phyloP scores from a whole-genome alignment of 176 grass and related monocot species.

The Oryza officinalis region DNA sequence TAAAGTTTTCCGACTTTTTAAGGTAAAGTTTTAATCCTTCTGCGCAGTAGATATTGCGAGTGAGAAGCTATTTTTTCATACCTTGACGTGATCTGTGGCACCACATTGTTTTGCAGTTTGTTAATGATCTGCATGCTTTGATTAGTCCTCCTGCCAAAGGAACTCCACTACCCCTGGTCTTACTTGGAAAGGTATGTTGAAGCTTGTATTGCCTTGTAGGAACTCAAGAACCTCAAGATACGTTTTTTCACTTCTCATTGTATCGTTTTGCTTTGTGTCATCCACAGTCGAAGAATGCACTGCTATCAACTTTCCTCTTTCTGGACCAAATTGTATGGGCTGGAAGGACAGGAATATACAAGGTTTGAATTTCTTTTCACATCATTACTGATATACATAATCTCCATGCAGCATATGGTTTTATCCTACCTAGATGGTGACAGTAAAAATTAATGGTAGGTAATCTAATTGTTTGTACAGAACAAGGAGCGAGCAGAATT shows the following conservation, averaged over 20 bases:
- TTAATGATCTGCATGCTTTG: slow-evolving; percentile 82
- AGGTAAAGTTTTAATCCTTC: slow-evolving; percentile 42
- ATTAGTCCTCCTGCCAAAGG: slow-evolving; percentile 76
- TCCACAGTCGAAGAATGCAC: slow-evolving; percentile 84
- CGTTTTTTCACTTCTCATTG: not conserved
- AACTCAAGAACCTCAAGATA: not conserved
- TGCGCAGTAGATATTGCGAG: not conserved
- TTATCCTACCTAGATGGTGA: not conserved
- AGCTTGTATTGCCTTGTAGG: not conserved
- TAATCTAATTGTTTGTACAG: slow-evolving; percentile 32
- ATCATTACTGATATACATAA: not conserved
- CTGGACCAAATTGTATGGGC: slow-evolving; percentile 95
- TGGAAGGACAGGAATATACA: slow-evolving; percentile 87
- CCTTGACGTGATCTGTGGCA: not conserved
- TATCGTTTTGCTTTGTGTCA: slow-evolving; percentile 17
- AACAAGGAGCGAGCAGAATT: slow-evolving; percentile 82
- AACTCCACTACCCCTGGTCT: slow-evolving; percentile 82
- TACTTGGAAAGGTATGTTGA: slow-evolving; percentile 75
- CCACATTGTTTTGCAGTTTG: slow-evolving; percentile 56
- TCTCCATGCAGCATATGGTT: not conserved
- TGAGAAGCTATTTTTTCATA: not conserved
- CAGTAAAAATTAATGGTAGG: not conserved
- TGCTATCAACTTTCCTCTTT: slow-evolving; percentile 88
- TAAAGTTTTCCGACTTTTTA: slow-evolving; percentile 89
- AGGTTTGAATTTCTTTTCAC: slow-evolving; percentile 51